phyloP scores from a whole-genome alignment of 2,329 filamentous ascomycete genomes.

The Aspergillus quadricinctus region DNA sequence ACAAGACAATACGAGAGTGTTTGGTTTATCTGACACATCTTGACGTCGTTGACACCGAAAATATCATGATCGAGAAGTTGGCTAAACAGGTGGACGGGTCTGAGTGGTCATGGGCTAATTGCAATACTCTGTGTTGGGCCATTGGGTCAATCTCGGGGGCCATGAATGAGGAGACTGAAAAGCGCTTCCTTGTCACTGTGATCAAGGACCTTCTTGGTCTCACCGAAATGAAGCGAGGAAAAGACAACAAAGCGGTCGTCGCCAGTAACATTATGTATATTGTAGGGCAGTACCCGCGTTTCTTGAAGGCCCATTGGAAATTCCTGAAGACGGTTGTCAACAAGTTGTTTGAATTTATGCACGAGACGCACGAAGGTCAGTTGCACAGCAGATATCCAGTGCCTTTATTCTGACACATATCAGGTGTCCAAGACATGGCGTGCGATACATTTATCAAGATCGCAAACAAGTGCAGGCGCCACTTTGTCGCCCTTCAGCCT shows the following conservation, averaged over 20 bases:
- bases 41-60: conserved; percentile 94
- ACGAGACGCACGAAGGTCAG: conserved; percentile 93
- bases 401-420: conserved; percentile 26
- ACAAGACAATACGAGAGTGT: conserved; percentile 98
- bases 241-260: conserved; percentile 98
- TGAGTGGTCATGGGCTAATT: conserved; percentile 99
- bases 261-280: conserved; percentile 99
- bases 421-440: conserved; percentile 97
- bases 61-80: conserved; percentile 99
- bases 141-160: conserved; percentile 97
- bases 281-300: conserved; percentile 95
- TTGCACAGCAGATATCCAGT: conserved; percentile 4
- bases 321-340: conserved; percentile 99
- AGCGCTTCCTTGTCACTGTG: conserved; percentile 95
- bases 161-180: conserved; percentile 99
- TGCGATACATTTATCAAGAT: conserved; percentile 99
- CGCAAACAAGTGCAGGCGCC: conserved; percentile 92
- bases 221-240: conserved; percentile 98
- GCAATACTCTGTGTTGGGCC: conserved; percentile 98
- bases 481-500: conserved; percentile 93
- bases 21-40: conserved; percentile 95
- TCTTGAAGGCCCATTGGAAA: conserved; percentile 99
- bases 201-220: conserved; percentile 96
- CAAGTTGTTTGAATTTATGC: conserved; percentile 99
- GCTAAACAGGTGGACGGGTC: conserved; percentile 88